phyloP scores from a whole-genome alignment of 495 filamentous ascomycete genomes.

The Aspergillus haitiensis region DNA sequence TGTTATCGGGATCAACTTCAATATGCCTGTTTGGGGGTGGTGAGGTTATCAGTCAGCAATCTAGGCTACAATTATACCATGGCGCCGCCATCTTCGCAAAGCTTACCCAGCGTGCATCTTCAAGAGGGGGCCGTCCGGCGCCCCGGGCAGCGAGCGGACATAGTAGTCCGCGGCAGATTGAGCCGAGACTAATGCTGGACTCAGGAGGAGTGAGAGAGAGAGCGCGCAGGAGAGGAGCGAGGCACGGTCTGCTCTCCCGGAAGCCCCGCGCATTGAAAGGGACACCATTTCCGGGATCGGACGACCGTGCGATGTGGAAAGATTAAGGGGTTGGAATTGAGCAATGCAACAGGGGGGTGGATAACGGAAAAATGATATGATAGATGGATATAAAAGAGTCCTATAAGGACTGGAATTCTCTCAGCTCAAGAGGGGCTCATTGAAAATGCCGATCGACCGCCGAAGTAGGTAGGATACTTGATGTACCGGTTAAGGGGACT shows the following conservation, averaged over 20 bases:
- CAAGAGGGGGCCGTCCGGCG: conserved; percentile 74
- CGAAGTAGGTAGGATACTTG: conserved; percentile 29
- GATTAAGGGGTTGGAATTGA: background rate
- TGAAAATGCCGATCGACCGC: conserved; percentile 14
- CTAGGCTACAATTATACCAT: no score
- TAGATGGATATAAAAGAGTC: conserved; percentile 26
- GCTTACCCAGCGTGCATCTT: conserved; percentile 98
- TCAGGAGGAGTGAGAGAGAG: conserved; percentile 29
- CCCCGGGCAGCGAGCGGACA: conserved; percentile 78
- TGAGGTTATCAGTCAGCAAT: conserved; percentile 30
- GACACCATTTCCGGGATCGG: conserved; percentile 22
- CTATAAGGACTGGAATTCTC: conserved; percentile 6
- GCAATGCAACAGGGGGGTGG: background rate
- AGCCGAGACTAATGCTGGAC: conserved; percentile 35
- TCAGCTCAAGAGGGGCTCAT: conserved; percentile 21
- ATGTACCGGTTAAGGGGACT: background rate
- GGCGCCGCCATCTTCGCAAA: background rate
- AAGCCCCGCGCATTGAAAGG: conserved; percentile 23
- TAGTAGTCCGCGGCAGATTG: conserved; percentile 83
- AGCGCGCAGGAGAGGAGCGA: conserved; percentile 28
- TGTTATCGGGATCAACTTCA: conserved; percentile 76
- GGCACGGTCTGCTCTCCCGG: conserved; percentile 12
- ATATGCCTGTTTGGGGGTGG: conserved; percentile 65
- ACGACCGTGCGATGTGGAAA: background rate
- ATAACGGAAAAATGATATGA: conserved; percentile 15